These are phyloP conservation scores for Kurtzmaniella quercitrusa DNA, from an alignment of 1,139 yeast species.

Conservation along the genomic window DNA sequence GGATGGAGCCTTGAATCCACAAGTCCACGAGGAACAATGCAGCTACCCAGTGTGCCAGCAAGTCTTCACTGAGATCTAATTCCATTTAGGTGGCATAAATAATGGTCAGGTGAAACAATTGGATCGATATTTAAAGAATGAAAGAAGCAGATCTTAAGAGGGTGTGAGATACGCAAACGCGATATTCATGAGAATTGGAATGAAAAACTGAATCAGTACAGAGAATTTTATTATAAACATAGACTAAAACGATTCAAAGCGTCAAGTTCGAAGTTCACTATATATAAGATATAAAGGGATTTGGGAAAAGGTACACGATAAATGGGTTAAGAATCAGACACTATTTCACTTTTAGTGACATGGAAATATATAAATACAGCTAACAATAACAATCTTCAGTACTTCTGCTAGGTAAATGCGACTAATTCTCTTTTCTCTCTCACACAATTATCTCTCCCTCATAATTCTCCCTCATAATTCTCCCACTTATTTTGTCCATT, in stretches of 20 bases:
- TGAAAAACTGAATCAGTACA: too few relatives aligned
- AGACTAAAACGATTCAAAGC: too few relatives aligned
- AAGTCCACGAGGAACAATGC: constrained; percentile 1
- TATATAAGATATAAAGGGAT: too few relatives aligned
- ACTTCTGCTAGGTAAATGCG: too few relatives aligned
- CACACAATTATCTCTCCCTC: not conserved
- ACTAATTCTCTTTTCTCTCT: not conserved
- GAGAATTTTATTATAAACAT: too few relatives aligned
- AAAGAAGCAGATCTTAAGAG: not conserved
- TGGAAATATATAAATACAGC: too few relatives aligned
- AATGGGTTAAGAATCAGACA: too few relatives aligned
- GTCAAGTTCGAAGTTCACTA: too few relatives aligned
- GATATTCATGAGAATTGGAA: not conserved
- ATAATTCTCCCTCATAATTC: not conserved
- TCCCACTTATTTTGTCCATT: not conserved
- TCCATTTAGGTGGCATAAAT: not conserved
- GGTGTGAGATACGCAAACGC: too few relatives aligned
- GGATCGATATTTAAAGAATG: not conserved
- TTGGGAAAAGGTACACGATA: too few relatives aligned
- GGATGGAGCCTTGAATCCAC: not conserved
- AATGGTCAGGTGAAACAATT: not conserved
- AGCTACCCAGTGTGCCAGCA: constrained; percentile 1
- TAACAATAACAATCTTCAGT: too few relatives aligned
- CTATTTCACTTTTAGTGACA: too few relatives aligned
- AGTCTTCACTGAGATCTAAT: not conserved